phyloP scores from a whole-genome alignment of 129 eudicot genomes.

The Flaveria ramosissima region DNA sequence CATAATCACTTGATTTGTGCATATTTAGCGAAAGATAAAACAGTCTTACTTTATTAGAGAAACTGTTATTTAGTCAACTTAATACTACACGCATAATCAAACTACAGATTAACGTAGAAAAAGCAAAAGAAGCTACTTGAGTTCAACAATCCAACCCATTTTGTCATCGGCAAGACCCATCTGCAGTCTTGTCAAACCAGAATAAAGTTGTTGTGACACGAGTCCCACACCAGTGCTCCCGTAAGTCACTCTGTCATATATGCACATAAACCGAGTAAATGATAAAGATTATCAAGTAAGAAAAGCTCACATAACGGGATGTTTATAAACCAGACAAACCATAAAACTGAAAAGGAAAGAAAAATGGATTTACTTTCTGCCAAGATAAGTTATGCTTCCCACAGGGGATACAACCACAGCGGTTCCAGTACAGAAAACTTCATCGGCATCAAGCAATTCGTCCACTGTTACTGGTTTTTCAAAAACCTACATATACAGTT shows the following conservation, averaged over 20 bases:
- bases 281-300: constrained; percentile 6
- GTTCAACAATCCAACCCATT: constrained; percentile 71
- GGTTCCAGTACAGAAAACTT: constrained; percentile 89
- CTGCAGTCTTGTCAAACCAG: constrained; percentile 72
- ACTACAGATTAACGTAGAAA: constrained; percentile 24
- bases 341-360: constrained; percentile 3
- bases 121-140: constrained; percentile 45
- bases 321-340: background rate
- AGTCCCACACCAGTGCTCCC: constrained; percentile 64
- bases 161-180: constrained; percentile 80
- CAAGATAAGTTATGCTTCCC: constrained; percentile 75
- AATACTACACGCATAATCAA: constrained; percentile 9
- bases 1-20: background rate
- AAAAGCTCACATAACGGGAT: background rate
- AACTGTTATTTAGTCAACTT: background rate
- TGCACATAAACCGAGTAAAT: background rate
- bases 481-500: constrained; percentile 47
- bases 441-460: constrained; percentile 87
- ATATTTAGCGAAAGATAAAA: background rate
- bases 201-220: constrained; percentile 68
- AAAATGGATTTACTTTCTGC: constrained; percentile 58
- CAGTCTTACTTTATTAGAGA: background rate
- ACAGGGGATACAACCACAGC: constrained; percentile 89
- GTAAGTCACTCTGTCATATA: constrained; percentile 59
- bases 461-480: constrained; percentile 63